Evolutionary conservation across 2,329 filamentous ascomycete species (phyloP).

Genomic region (Beauveria medogensis): DNA sequence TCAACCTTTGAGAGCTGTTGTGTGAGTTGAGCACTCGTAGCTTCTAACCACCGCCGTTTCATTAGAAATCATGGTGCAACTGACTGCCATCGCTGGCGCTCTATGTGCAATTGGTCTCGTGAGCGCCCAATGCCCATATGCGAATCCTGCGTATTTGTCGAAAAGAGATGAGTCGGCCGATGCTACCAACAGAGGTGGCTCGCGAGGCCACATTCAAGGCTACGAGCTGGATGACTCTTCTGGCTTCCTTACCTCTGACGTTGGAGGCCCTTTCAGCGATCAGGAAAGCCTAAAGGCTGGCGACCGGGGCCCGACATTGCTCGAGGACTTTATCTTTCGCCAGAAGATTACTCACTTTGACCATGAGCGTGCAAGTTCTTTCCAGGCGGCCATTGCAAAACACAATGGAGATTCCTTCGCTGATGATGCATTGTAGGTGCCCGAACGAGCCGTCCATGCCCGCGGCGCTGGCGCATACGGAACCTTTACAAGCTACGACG

Average conservation of each 20-base stretch:
- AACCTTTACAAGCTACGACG: constrained; percentile 57
- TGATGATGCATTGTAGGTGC: constrained; percentile 28
- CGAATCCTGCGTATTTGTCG: constrained; percentile 20
- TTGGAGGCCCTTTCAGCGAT: constrained; percentile 59
- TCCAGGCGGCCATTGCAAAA: neutral
- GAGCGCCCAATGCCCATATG: constrained; percentile 27
- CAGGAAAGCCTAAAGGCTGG: constrained; percentile 61
- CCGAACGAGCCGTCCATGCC: constrained; percentile 61
- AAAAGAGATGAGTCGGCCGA: constrained; percentile 15
- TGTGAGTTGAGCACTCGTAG: neutral
- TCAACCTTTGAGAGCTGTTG: neutral
- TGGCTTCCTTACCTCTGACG: constrained; percentile 55
- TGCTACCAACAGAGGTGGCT: constrained; percentile 14
- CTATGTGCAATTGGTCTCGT: constrained; percentile 21
- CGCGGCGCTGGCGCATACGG: constrained; percentile 63
- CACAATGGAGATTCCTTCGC: neutral
- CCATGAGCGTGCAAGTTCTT: constrained; percentile 52
- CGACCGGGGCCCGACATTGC: constrained; percentile 55
- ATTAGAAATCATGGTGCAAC: constrained; percentile 19
- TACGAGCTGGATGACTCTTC: constrained; percentile 45
- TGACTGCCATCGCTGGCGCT: constrained; percentile 16
- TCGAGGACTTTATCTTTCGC: constrained; percentile 66
- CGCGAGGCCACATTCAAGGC: constrained; percentile 24
- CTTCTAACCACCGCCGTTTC: neutral
- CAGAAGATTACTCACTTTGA: constrained; percentile 67